Conservation (phyloP, 768 basidiomycete species). For the Suillus bovinus region DNA sequence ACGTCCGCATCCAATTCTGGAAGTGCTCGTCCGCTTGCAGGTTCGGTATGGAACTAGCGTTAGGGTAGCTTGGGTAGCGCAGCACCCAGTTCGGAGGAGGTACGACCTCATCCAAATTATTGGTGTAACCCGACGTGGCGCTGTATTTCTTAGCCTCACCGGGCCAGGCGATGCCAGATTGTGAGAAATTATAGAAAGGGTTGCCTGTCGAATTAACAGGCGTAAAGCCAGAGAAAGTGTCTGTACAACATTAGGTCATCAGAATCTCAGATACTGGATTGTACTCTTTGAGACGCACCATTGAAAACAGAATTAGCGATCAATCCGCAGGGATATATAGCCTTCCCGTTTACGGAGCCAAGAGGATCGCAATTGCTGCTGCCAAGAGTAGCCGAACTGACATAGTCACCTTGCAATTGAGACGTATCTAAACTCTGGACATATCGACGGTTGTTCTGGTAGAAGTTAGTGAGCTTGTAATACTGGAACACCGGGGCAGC, state of each 20-base stretch:
- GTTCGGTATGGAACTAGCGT: slow-evolving; percentile 65
- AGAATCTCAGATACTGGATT: not conserved
- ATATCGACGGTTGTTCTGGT: slow-evolving; percentile 97
- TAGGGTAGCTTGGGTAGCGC: slow-evolving; percentile 76
- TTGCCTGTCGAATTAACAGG: slow-evolving; percentile 42
- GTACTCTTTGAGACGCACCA: slow-evolving; percentile 46
- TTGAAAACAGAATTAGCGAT: slow-evolving; percentile 98
- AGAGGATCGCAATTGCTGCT: slow-evolving; percentile 89
- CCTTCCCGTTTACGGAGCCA: slow-evolving; percentile 49
- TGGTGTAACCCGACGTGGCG: slow-evolving; percentile 50
- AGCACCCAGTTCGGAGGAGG: slow-evolving; percentile 93
- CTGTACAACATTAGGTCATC: slow-evolving; percentile 39
- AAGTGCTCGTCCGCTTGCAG: slow-evolving; percentile 84
- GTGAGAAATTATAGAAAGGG: slow-evolving; percentile 69
- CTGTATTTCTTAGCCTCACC: slow-evolving; percentile 92
- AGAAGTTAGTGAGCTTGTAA: slow-evolving; percentile 96
- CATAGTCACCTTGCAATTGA: slow-evolving; percentile 78
- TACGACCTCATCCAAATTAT: slow-evolving; percentile 60
- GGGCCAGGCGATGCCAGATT: slow-evolving; percentile 90
- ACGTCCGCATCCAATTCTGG: slow-evolving; percentile 99
- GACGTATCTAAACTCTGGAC: slow-evolving; percentile 86
- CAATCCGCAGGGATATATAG: slow-evolving; percentile 92
- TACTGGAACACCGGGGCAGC: slow-evolving; percentile 81
- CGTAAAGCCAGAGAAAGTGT: slow-evolving; percentile 72
- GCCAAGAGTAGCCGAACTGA: slow-evolving; percentile 49